These are phyloP conservation scores for Erigeron canadensis DNA, from an alignment of 129 eudicot genomes.

Conservation along the genomic window DNA sequence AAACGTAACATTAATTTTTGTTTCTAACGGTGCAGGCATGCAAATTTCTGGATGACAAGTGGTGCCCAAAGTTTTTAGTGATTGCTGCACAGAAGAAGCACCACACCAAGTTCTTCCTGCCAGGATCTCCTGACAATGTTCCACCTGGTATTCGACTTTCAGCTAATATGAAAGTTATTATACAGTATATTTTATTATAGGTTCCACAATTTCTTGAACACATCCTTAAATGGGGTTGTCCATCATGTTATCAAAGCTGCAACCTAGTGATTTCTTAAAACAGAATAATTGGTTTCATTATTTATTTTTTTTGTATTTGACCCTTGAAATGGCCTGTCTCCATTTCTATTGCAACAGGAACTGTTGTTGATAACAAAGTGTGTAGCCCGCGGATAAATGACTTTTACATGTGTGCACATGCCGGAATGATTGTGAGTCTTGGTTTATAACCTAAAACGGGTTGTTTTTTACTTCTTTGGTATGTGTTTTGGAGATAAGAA, in stretches of 20 bases:
- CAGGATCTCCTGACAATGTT: slow-evolving; percentile 68
- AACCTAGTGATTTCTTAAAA: no score
- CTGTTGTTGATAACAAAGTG: slow-evolving; percentile 66
- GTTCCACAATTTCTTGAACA: no score
- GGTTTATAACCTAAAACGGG: not conserved
- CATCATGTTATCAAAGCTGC: no score
- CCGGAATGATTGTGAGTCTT: slow-evolving; percentile 71
- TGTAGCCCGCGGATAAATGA: slow-evolving; percentile 71
- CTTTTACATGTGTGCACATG: slow-evolving; percentile 82
- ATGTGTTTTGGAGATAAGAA: not conserved
- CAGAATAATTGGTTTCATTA: no score
- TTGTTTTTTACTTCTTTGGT: not conserved
- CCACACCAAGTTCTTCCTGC: slow-evolving; percentile 80
- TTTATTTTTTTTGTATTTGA: not conserved
- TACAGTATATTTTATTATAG: not conserved
- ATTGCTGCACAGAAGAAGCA: slow-evolving; percentile 83
- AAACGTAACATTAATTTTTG: not conserved
- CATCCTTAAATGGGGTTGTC: no score
- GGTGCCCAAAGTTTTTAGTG: slow-evolving; percentile 76
- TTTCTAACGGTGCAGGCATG: slow-evolving; percentile 43
- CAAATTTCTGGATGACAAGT: slow-evolving; percentile 55
- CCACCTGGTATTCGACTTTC: slow-evolving; percentile 58
- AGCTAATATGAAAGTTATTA: not conserved
- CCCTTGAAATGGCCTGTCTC: not conserved
- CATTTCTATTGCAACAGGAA: slow-evolving; percentile 42